Base-by-base conservation (phyloP, 768 basidiomycete species). In the Leccinum uliginosum region DNA sequence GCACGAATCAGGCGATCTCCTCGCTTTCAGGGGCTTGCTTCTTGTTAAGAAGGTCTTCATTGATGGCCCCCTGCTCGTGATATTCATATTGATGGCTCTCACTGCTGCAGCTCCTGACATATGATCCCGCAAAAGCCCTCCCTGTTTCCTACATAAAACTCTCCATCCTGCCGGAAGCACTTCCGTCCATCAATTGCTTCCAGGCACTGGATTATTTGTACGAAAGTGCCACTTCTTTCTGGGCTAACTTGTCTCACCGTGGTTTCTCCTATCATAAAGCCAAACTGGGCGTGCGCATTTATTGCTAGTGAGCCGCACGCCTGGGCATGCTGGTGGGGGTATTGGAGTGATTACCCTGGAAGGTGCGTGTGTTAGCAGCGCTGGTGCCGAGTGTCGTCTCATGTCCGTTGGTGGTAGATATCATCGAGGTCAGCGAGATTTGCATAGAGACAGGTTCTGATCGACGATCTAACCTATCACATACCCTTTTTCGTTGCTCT, bases 221-320 rank as follows among this genome's bases (percentile, higher is more conserved):
- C 35, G 82, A 65, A 0, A 19, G 12, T 14, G 1, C 9, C 27
- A 21, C 34, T 45, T 24, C 23, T 15, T 34, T 30, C 15, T 15
- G 59, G 10, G 2, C 12, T n/a, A 27, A 38, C n/a, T 56, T 29
- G 23, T 55, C 50, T 34, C 52, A 65, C 26, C 3, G 32, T 38
- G 3, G 9, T 32, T 9, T 44, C 34, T 44, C 14, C 51, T 85
- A 86, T 74, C 92, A 91, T 12, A 78, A 92, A 91, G 89, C 74
- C 96, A 97, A 79, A 95, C 94, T 0, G 96, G 96, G 2, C 84
- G 95, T 44, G 92, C 94, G 1, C 96, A 99, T 75, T 77, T 99
- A 51, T 76, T 98, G 12, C 73, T 99, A 29, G 83, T 99, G 38
- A 91, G 88, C 63, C 79, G 78, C 17, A 90, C 90, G 0, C 96